Percentiles rank a stretch among this genome's conserved stretches.
Evolutionary conservation across 768 basidiomycete species (phyloP).

Genomic region (Xerocomus spinulosus): DNA sequence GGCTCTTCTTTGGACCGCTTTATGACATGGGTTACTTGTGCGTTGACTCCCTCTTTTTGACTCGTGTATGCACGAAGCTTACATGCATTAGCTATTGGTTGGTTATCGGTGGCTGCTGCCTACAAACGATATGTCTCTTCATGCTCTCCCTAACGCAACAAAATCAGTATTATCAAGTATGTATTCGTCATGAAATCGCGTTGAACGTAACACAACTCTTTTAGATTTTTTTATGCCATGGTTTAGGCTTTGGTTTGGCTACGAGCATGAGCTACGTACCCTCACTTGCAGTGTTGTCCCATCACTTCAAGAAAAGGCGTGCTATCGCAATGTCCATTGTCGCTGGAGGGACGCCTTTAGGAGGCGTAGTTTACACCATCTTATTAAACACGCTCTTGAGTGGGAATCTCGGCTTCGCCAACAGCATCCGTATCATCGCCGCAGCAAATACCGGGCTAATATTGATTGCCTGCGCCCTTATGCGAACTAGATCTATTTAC

Average conservation of each 20-base stretch:
- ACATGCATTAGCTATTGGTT: constrained; percentile 34
- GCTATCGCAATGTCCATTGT: constrained; percentile 41
- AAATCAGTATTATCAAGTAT: constrained; percentile 35
- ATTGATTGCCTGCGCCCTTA: constrained; percentile 29
- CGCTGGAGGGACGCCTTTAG: constrained; percentile 33
- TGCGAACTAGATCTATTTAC: constrained; percentile 38
- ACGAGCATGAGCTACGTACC: constrained; percentile 38
- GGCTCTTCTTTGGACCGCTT: constrained; percentile 44
- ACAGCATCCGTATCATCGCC: constrained; percentile 43
- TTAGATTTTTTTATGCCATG: constrained; percentile 34
- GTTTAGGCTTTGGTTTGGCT: constrained; percentile 45
- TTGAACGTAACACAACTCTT: constrained; percentile 27
- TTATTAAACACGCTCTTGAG: constrained; percentile 27
- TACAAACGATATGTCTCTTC: constrained; percentile 40
- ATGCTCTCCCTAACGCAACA: constrained; percentile 40
- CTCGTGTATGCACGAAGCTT: not conserved
- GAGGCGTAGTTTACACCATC: constrained; percentile 20
- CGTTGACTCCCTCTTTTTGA: constrained; percentile 2
- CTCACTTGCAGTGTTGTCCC: constrained; percentile 40
- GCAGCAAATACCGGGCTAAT: constrained; percentile 37
- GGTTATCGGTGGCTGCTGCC: constrained; percentile 40
- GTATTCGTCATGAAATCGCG: constrained; percentile 15
- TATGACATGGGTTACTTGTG: constrained; percentile 52
- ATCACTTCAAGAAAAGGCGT: constrained; percentile 40
- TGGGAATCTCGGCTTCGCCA: constrained; percentile 33